Conservation (phyloP, 345 rosid species). For the Gossypium rotundifolium region DNA sequence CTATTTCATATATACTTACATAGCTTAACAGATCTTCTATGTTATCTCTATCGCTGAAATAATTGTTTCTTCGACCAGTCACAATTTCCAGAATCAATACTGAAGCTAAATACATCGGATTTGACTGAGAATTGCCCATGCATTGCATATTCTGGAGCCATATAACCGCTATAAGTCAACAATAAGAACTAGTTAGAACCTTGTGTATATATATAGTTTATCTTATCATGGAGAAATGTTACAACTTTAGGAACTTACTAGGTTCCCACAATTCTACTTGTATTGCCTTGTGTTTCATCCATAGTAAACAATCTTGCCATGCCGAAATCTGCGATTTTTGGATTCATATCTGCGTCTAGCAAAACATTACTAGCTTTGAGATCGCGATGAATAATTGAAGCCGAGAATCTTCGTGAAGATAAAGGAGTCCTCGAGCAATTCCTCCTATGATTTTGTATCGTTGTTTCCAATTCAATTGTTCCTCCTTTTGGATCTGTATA, state of each 20-base stretch:
- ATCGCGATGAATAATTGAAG: slow-evolving; percentile 10
- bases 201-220: background rate
- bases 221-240: background rate
- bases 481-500: background rate
- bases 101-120: slow-evolving; percentile 38
- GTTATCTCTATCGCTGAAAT: slow-evolving; percentile 6
- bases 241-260: slow-evolving; percentile 7
- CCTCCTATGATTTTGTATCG: slow-evolving; percentile 26
- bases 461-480: slow-evolving; percentile 6
- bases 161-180: slow-evolving; percentile 30
- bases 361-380: slow-evolving; percentile 14
- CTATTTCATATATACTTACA: slow-evolving; percentile 21
- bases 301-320: slow-evolving; percentile 4
- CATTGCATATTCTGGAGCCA: slow-evolving; percentile 44
- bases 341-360: slow-evolving; percentile 1
- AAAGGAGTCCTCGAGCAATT: slow-evolving; percentile 27
- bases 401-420: slow-evolving; percentile 33
- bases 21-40: slow-evolving; percentile 25
- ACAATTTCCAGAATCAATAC: slow-evolving; percentile 38
- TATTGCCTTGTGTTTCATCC: slow-evolving; percentile 9
- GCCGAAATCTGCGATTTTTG: slow-evolving; percentile 13
- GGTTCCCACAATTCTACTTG: slow-evolving; percentile 14
- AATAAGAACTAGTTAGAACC: background rate
- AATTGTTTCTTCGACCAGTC: slow-evolving; percentile 30
- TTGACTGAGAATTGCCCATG: slow-evolving; percentile 36